phyloP scores from a whole-genome alignment of 1,139 yeast species.

The Candida dubliniensis region DNA sequence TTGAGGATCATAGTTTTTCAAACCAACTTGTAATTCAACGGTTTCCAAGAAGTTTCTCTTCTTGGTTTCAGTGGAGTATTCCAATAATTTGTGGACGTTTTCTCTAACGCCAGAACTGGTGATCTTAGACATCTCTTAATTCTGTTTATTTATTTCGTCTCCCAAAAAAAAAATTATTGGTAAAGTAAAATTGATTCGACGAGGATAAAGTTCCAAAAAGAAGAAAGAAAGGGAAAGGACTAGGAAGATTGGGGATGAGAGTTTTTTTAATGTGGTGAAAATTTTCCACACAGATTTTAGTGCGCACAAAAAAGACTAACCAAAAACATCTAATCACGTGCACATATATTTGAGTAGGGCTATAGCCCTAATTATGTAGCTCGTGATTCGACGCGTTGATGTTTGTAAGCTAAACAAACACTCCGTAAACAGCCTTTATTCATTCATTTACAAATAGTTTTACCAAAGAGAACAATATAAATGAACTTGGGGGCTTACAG shows the following conservation, averaged over 20 bases:
- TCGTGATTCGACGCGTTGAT: too few species aligned
- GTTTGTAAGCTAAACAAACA: too few species aligned
- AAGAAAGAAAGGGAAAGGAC: slow-evolving; percentile 5
- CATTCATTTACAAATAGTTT: too few species aligned
- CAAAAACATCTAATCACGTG: background rate
- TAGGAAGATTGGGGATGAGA: slow-evolving; percentile 2
- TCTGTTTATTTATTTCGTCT: slow-evolving; percentile 52
- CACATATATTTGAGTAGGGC: background rate
- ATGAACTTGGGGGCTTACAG: too few species aligned
- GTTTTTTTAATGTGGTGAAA: slow-evolving; percentile 1
- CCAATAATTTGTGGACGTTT: slow-evolving; percentile 89
- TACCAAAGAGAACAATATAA: too few species aligned
- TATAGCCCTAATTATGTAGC: background rate
- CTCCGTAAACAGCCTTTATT: too few species aligned
- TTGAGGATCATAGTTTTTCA: slow-evolving; percentile 99
- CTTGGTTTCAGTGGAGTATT: slow-evolving; percentile 91
- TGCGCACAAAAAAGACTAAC: background rate
- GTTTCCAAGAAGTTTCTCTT: slow-evolving; percentile 99
- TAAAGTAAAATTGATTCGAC: slow-evolving; percentile 50
- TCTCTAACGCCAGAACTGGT: slow-evolving; percentile 94
- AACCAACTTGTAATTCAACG: slow-evolving; percentile 99
- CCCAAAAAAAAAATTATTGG: slow-evolving; percentile 55
- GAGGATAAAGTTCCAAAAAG: slow-evolving; percentile 35
- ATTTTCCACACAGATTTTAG: slow-evolving; percentile 1
- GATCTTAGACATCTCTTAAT: slow-evolving; percentile 87